Percentiles rank a stretch among this genome's conserved stretches.
Conservation (phyloP, 108 stramenopile species). For the Skeletonema tropicum region DNA sequence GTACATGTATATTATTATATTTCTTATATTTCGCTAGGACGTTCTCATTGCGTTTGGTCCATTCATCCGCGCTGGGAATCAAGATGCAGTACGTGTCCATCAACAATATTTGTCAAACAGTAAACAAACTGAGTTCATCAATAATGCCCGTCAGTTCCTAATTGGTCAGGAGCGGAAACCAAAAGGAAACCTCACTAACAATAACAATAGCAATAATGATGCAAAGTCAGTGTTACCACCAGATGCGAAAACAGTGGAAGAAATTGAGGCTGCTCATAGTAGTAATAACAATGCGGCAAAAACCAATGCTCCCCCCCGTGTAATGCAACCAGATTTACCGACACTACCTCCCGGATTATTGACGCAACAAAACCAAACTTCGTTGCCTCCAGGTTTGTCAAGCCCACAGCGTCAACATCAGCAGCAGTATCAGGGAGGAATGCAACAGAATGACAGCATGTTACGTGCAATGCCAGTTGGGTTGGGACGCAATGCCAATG, state of each 20-base stretch:
- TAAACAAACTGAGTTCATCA: constrained; percentile 61
- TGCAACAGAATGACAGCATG: background rate
- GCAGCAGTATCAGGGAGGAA: background rate
- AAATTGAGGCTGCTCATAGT: constrained; percentile 8
- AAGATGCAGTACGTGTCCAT: constrained; percentile 66
- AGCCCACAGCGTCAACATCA: background rate
- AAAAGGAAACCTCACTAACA: background rate
- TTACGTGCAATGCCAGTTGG: background rate
- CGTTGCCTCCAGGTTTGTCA: background rate
- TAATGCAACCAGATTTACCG: background rate
- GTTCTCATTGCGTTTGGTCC: constrained; percentile 75
- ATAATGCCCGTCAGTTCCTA: constrained; percentile 64
- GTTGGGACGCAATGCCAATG: background rate
- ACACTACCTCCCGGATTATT: background rate
- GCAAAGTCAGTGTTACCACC: background rate
- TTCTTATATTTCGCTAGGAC: constrained; percentile 42
- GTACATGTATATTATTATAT: background rate
- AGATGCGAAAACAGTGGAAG: constrained; percentile 7
- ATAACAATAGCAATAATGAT: background rate
- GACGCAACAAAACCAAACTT: background rate
- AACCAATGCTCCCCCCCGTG: background rate
- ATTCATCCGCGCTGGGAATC: constrained; percentile 63
- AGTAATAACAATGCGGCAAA: background rate
- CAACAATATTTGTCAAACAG: constrained; percentile 56
- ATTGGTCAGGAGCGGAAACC: constrained; percentile 12